Evolutionary conservation across 495 filamentous ascomycete genomes (phyloP).

Genomic region (Cetradonia linearis): DNA sequence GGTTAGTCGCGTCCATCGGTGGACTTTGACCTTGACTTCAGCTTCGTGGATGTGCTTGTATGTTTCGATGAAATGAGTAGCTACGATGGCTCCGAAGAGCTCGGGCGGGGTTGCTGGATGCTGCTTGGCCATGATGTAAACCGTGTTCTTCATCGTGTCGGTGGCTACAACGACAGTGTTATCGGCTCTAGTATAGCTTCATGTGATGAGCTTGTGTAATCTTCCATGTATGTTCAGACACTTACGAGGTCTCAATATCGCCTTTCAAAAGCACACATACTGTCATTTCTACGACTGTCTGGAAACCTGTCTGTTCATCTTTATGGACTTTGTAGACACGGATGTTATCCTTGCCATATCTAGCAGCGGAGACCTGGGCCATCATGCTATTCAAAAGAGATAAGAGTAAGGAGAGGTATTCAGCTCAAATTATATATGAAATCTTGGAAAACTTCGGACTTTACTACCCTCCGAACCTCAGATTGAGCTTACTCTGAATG

Average conservation of each 20-base stretch:
- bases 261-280: conserved; percentile 84
- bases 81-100: conserved; percentile 75
- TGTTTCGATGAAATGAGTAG: conserved; percentile 74
- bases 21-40: conserved; percentile 67
- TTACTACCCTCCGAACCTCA: background rate
- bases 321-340: conserved; percentile 88
- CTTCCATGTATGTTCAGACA: background rate
- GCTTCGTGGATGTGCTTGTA: conserved; percentile 82
- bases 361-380: conserved; percentile 53
- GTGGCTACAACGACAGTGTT: conserved; percentile 94
- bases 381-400: conserved; percentile 16
- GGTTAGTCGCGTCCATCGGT: conserved; percentile 85
- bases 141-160: conserved; percentile 96
- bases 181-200: conserved; percentile 82
- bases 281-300: conserved; percentile 90
- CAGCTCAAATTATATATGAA: background rate
- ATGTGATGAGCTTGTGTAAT: conserved; percentile 12
- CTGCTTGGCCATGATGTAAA: conserved; percentile 89
- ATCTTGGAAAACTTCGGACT: background rate
- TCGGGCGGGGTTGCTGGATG: conserved; percentile 89
- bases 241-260: conserved; percentile 79
- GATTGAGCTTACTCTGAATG: background rate
- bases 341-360: conserved; percentile 97
- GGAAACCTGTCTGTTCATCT: conserved; percentile 60
- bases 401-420: background rate